These are phyloP conservation scores for Eutypa lata DNA, from an alignment of 2,329 filamentous ascomycete species.

Conservation along the genomic window DNA sequence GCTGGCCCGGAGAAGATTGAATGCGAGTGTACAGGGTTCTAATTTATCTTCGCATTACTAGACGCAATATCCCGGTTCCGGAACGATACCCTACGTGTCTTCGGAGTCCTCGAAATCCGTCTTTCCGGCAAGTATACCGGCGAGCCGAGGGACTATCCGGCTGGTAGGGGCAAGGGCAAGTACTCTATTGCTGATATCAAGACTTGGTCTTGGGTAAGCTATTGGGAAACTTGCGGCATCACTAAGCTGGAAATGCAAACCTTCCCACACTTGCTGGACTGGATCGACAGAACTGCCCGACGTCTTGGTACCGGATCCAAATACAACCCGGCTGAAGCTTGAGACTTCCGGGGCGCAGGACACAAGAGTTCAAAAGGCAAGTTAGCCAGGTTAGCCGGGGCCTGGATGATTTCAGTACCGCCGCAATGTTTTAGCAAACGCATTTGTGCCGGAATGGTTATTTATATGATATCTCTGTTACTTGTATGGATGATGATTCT, in stretches of 20 bases:
- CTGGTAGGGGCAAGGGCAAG: conserved; percentile 51
- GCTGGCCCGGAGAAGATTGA: no score
- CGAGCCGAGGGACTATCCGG: conserved; percentile 47
- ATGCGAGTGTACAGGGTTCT: no score
- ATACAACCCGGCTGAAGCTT: no score
- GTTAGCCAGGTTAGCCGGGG: neutral
- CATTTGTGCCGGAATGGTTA: neutral
- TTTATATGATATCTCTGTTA: no score
- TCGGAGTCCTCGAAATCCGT: conserved; percentile 12
- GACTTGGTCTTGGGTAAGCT: conserved; percentile 48
- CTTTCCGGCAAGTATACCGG: conserved; percentile 47
- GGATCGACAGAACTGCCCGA: conserved; percentile 49
- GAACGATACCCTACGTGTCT: no score
- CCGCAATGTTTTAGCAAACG: neutral
- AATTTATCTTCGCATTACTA: no score
- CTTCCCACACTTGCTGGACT: conserved; percentile 50
- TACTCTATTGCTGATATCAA: conserved; percentile 53
- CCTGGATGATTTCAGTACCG: neutral
- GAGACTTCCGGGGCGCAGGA: no score
- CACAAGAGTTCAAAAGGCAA: no score
- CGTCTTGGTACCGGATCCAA: conserved; percentile 26
- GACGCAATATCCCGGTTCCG: no score
- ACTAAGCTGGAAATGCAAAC: conserved; percentile 43
- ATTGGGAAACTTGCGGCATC: conserved; percentile 40
- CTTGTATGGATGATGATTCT: no score